Percentiles rank a stretch among this genome's conserved stretches.
These are phyloP conservation scores for Plasmopara muralis DNA, from an alignment of 352 stramenopile species.

Conservation along the genomic window DNA sequence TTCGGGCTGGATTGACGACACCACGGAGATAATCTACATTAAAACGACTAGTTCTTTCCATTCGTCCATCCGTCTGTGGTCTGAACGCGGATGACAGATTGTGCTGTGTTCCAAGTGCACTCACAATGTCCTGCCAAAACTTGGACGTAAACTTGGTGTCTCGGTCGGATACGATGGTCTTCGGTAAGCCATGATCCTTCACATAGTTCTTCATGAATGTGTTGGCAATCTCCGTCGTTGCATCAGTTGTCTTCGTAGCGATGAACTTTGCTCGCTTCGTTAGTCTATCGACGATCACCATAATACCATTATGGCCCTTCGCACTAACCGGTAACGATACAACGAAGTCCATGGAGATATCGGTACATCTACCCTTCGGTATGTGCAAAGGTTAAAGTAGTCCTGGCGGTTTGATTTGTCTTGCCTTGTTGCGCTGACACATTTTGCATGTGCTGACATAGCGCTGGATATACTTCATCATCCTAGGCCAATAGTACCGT, in stretches of 20 bases:
- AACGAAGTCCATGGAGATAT: conserved; percentile 1
- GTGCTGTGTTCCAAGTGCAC: conserved; percentile 1
- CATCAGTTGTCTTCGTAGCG: too few relatives aligned
- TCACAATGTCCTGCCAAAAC: conserved; percentile 2
- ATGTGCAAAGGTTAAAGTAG: conserved; percentile 1
- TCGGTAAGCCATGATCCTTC: conserved; percentile 5
- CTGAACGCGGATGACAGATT: conserved; percentile 1
- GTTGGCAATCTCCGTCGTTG: too few relatives aligned
- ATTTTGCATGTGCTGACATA: conserved; percentile 17
- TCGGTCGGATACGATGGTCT: background rate
- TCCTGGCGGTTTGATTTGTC: conserved; percentile 6
- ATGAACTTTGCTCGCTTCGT: conserved; percentile 1
- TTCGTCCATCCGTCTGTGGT: conserved; percentile 8
- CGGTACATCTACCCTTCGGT: background rate
- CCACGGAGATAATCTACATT: conserved; percentile 10
- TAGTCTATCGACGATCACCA: background rate
- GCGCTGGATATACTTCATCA: conserved; percentile 17
- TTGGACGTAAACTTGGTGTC: conserved; percentile 2
- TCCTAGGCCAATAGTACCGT: background rate
- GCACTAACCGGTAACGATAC: background rate
- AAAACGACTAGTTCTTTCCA: conserved; percentile 7
- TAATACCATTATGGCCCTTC: background rate
- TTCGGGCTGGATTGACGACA: too few relatives aligned
- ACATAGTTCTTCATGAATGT: conserved; percentile 9
- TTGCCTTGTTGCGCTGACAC: conserved; percentile 16